These are phyloP conservation scores for Neurospora tetrasperma DNA, from an alignment of 495 filamentous ascomycete genomes.

Conservation along the genomic window DNA sequence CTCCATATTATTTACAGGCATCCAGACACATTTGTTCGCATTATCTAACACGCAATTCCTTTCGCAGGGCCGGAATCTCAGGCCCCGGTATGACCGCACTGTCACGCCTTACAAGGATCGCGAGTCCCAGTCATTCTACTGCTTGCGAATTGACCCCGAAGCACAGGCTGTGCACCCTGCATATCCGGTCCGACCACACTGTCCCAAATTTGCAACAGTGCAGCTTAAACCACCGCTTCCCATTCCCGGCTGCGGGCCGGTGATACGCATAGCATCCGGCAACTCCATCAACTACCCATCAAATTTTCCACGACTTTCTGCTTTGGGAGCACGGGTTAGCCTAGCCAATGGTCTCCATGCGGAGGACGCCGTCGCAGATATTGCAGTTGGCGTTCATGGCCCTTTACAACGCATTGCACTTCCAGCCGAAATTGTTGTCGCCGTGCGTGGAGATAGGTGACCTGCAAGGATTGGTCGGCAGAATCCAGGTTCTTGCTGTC, in stretches of 20 bases:
- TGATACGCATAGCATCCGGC: constrained; percentile 5
- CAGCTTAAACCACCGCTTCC: constrained; percentile 7
- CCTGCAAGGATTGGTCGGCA: constrained; percentile 31
- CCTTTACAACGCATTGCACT: constrained; percentile 27
- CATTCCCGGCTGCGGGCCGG: constrained; percentile 12
- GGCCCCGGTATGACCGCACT: neutral
- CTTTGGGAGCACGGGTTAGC: constrained; percentile 28
- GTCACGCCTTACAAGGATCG: constrained; percentile 14
- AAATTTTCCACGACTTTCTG: constrained; percentile 26
- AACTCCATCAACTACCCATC: constrained; percentile 23
- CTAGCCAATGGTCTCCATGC: constrained; percentile 29
- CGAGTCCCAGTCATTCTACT: constrained; percentile 17
- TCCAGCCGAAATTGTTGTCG: constrained; percentile 35
- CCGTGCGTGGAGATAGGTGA: constrained; percentile 33
- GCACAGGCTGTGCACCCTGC: constrained; percentile 22
- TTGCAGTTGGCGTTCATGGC: constrained; percentile 32
- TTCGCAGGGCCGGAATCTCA: neutral
- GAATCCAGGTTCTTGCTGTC: constrained; percentile 23
- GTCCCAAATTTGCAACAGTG: constrained; percentile 21
- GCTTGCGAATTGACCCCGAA: constrained; percentile 15
- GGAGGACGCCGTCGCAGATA: constrained; percentile 26
- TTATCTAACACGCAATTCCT: neutral
- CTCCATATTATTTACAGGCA: neutral
- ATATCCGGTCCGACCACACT: no score
- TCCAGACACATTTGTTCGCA: neutral